These are phyloP conservation scores for Coriaria nepalensis DNA, from an alignment of 306 rosid genomes.

Conservation along the genomic window DNA sequence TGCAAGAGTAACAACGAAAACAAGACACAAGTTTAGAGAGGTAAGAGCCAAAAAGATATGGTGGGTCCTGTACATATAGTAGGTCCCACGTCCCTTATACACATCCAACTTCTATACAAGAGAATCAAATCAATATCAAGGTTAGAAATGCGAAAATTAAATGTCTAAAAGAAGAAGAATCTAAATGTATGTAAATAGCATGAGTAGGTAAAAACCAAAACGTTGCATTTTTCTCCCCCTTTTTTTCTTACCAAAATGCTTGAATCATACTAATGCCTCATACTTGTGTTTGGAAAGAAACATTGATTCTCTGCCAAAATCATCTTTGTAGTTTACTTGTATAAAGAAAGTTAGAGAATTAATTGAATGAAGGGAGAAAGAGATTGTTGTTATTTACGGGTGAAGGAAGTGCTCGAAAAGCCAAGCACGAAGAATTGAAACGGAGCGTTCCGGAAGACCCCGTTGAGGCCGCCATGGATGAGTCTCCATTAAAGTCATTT, in stretches of 20 bases:
- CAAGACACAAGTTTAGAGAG: not conserved
- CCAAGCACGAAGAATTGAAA: conserved; percentile 86
- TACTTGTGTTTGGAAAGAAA: conserved; percentile 3
- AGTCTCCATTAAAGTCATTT: conserved; percentile 75
- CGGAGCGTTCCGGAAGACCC: conserved; percentile 89
- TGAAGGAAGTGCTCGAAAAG: conserved; percentile 96
- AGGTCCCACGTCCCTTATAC: conserved; percentile 10
- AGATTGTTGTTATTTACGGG: conserved; percentile 40
- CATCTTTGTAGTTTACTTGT: conserved; percentile 24
- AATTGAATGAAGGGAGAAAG: not conserved
- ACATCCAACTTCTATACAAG: conserved; percentile 6
- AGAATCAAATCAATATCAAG: conserved; percentile 11
- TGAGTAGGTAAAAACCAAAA: conserved; percentile 41
- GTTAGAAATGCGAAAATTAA: conserved; percentile 23
- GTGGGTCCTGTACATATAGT: conserved; percentile 25
- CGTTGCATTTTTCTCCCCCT: conserved; percentile 1
- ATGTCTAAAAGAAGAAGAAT: conserved; percentile 41
- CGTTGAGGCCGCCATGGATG: conserved; percentile 99
- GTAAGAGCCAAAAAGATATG: not conserved
- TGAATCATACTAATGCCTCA: conserved; percentile 13
- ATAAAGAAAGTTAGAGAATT: not conserved
- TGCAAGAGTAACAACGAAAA: conserved; percentile 21
- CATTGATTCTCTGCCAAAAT: conserved; percentile 36
- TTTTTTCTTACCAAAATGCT: conserved; percentile 24
- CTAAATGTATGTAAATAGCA: conserved; percentile 29